These are phyloP conservation scores for Petunia secreta DNA, from an alignment of 257 asterid species.

Conservation along the genomic window DNA sequence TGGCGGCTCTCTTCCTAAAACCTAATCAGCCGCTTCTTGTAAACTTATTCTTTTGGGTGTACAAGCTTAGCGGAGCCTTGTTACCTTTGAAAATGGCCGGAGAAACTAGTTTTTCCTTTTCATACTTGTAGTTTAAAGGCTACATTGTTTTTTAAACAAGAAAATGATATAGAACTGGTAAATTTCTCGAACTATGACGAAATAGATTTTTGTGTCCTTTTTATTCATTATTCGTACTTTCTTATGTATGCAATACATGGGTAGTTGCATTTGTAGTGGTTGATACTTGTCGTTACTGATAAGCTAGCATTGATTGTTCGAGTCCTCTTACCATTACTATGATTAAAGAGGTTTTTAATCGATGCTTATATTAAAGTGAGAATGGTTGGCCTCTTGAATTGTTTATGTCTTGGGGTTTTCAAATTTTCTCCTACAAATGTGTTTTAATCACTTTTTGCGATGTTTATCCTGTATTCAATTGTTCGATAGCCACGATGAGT, in stretches of 20 bases:
- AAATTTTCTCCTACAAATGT: no score
- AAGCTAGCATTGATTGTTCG: not conserved
- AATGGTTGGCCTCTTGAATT: conserved; percentile 42
- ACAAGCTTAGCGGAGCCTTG: not conserved
- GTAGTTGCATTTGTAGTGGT: not conserved
- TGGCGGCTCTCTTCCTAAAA: not conserved
- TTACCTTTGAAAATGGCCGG: not conserved
- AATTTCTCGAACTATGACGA: no score
- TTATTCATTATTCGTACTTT: no score
- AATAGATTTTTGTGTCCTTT: no score
- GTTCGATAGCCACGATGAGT: no score
- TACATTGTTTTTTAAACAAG: not conserved
- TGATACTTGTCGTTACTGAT: not conserved
- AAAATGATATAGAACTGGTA: no score
- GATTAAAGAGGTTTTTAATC: conserved; percentile 28
- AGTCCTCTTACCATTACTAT: not conserved
- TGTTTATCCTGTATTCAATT: no score
- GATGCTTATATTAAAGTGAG: conserved; percentile 50
- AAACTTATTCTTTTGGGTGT: no score
- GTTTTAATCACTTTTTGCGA: no score
- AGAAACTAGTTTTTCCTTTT: not conserved
- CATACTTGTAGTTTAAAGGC: not conserved
- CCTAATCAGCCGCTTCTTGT: not conserved
- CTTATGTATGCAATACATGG: no score
- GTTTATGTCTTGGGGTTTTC: no score